Percentiles rank a stretch among this genome's conserved stretches.
Conservation (phyloP, 345 rosid species). For the Acer yangbiense region DNA sequence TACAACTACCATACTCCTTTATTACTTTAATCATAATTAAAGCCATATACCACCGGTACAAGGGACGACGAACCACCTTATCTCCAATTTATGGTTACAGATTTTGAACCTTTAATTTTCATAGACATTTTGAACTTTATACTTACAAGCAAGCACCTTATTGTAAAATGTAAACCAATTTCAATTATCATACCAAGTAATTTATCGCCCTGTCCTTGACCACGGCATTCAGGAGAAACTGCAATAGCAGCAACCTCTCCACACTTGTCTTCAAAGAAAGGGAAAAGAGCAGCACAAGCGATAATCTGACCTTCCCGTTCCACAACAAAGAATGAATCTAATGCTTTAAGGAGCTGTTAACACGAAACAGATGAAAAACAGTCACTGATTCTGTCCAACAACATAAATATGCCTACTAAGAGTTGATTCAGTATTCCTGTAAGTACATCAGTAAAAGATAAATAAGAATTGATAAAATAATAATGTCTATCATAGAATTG, state of each 20-base stretch:
- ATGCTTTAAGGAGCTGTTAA: constrained; percentile 60
- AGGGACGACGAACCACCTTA: neutral
- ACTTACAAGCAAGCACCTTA: neutral
- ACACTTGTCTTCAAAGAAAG: constrained; percentile 73
- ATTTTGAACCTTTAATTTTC: neutral
- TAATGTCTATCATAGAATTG: neutral
- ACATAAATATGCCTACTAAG: neutral
- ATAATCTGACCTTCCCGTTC: constrained; percentile 95
- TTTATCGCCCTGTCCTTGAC: constrained; percentile 98
- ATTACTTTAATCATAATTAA: neutral
- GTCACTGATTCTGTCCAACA: neutral
- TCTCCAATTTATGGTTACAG: neutral
- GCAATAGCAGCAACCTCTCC: constrained; percentile 97
- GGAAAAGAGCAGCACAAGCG: constrained; percentile 93
- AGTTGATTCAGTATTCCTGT: neutral
- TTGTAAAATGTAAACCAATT: neutral
- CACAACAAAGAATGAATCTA: constrained; percentile 68
- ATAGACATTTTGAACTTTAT: neutral
- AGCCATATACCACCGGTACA: neutral
- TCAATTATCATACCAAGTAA: constrained; percentile 59
- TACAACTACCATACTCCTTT: too few species aligned
- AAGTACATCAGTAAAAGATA: neutral
- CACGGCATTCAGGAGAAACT: constrained; percentile 88
- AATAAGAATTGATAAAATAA: neutral
- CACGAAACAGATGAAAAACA: constrained; percentile 17